These are phyloP conservation scores for Cercophora newfieldiana DNA, from an alignment of 495 filamentous ascomycete species.

Conservation along the genomic window DNA sequence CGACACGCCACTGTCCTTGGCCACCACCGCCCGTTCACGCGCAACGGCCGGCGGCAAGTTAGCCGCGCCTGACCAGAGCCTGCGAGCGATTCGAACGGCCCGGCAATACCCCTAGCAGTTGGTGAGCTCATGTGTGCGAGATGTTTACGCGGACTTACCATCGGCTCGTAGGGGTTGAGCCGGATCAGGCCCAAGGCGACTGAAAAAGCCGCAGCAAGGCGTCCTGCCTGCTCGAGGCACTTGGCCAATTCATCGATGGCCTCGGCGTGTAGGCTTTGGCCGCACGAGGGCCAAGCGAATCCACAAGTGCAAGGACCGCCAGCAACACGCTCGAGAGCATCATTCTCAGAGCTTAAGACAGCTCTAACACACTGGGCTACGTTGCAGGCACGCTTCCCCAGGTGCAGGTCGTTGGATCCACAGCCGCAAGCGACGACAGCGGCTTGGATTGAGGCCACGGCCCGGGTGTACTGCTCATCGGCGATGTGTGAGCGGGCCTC, in stretches of 20 bases:
- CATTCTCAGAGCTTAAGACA: conserved; percentile 12
- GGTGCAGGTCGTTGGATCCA: conserved; percentile 18
- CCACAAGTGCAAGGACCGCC: conserved; percentile 26
- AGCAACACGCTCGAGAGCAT: conserved; percentile 15
- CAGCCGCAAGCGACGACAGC: conserved; percentile 11
- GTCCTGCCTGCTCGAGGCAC: conserved; percentile 18
- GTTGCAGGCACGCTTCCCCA: conserved; percentile 31
- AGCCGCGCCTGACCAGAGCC: conserved; percentile 13
- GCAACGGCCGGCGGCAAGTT: background rate
- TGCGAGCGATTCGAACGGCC: conserved; percentile 24
- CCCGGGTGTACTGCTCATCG: background rate
- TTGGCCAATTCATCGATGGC: conserved; percentile 27
- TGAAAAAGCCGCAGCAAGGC: conserved; percentile 26
- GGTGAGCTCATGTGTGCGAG: conserved; percentile 1
- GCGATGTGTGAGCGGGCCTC: background rate
- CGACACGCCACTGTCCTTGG: conserved; percentile 9
- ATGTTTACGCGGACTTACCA: conserved; percentile 14
- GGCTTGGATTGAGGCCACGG: background rate
- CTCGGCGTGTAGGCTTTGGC: conserved; percentile 17
- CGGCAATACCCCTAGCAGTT: conserved; percentile 31
- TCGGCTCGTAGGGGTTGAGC: conserved; percentile 22
- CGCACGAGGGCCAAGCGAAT: conserved; percentile 28
- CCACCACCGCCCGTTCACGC: conserved; percentile 12
- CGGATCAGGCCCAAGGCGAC: conserved; percentile 29
- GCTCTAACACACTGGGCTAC: conserved; percentile 25